Evolutionary conservation across 805 yeast genomes (phyloP), one percentile per base, ranked within the genome.

Genomic region (Myxozyma mucilagina): DNA sequence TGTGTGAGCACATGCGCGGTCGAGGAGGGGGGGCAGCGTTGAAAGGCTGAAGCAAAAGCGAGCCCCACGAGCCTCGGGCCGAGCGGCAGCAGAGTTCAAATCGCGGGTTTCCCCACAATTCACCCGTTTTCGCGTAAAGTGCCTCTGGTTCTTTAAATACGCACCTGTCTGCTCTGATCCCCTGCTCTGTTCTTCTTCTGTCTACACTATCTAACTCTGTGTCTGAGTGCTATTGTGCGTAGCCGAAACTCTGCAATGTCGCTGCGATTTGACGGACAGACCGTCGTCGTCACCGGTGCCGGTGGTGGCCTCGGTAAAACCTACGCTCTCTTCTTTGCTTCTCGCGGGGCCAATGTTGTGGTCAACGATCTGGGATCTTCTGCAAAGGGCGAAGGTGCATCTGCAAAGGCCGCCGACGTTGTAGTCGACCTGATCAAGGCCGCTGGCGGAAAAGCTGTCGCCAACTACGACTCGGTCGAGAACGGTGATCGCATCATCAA

Each of bases 241-340:
- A 24, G 29, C 29, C 29, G 29, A 24, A 41, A 18, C 20, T 4
- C 6, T 48, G 20, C 53, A 38, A 55, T 56, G 59, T 4, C 47
- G 24, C 58, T 86, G 31, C 71, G 79, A 41, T 90, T 87, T 71
- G 87, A 89, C 70, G 90, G 86, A 69, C 87, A 88, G 74, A 97
- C 93, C 47, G 97, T 93, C 38, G 85, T 93, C 60, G 85, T 93
- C 73, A 93, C 97, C 53, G 99, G 99, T 38, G 94, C 97, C 51
- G 99, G 99, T 66, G 98, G 97, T 68, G 99, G 98, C 18, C 82
- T 93, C 48, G 99, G 99, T 29, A 88, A 82, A 70, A 85, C 85
- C 52, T 93, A 93, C 75, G 96, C 97, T 4, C 77, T 90, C 36
- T 90, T 87, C 68, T 93, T 82, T 75, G 98, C 96, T 47, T 79